Percentiles rank a stretch among this genome's conserved stretches.
These are phyloP conservation scores for Saccharomycopsis amapae DNA, from an alignment of 805 yeast species.

Conservation along the genomic window DNA sequence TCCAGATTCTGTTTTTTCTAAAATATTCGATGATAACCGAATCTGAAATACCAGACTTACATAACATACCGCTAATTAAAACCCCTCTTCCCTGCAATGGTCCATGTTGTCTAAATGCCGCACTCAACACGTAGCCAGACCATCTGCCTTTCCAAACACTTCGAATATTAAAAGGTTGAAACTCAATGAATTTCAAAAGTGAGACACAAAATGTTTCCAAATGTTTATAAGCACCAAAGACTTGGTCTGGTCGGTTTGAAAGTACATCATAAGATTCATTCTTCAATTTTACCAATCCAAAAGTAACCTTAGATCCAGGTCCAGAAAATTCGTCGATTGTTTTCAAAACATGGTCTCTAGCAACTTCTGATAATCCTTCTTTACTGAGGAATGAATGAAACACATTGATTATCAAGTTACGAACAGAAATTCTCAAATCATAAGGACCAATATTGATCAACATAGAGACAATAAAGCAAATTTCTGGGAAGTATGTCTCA, in stretches of 20 bases:
- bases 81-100: conserved; percentile 62
- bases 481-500: conserved; percentile 45
- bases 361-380: conserved; percentile 5
- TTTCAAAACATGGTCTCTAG: conserved; percentile 3
- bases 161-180: conserved; percentile 26
- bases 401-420: conserved; percentile 41
- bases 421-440: conserved; percentile 40
- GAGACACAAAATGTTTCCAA: conserved; percentile 55
- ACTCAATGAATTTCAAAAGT: conserved; percentile 45
- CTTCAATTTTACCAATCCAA: conserved; percentile 15
- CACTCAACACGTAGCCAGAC: conserved; percentile 54
- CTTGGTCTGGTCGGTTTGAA: conserved; percentile 12
- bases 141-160: conserved; percentile 55
- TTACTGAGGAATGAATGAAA: conserved; percentile 46
- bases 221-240: conserved; percentile 27
- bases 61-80: conserved; percentile 61
- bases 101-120: conserved; percentile 49
- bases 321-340: conserved; percentile 19
- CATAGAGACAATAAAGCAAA: conserved; percentile 45
- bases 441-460: conserved; percentile 24
- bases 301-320: conserved; percentile 13
- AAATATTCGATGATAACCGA: conserved; percentile 36
- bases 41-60: conserved; percentile 57
- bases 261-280: conserved; percentile 12
- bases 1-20: conserved; percentile 29